Base-by-base conservation (phyloP, 2,329 filamentous ascomycete species). In the Diaporthe ilicicola region DNA sequence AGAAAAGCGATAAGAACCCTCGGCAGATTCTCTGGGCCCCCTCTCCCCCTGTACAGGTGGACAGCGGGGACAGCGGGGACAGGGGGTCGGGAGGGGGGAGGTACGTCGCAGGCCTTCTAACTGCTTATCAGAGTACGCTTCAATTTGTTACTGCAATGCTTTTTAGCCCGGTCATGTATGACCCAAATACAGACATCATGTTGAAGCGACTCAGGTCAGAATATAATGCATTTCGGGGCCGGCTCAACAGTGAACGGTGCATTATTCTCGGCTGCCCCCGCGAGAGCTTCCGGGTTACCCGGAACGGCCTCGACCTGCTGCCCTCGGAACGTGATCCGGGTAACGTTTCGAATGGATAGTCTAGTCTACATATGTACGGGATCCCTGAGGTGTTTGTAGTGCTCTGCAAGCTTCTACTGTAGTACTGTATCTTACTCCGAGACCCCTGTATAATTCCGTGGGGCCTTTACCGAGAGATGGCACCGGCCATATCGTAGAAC, bases 1-100 rank as follows among this genome's bases (percentile, higher is more conserved):
- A 64, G 44, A 27, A 13, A 24, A 15, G 8, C 27, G 59, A 64
- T 64, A 64, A 64, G n/a, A 37, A 50, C 59, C 59, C 44, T 50
- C 32, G 29, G n/a, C 29, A 34, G 13, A 50, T 37, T 39, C 37
- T 39, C 10, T 39, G 37, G 37, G 10, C 37, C 37, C 37, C 13
- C 32, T 34, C 9, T 29, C n/a, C 39, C 39, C 56, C 13, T 4
- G 10, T 29, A 10, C 3, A 4, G 13, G 24, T 1, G 15, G 12
- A 24, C 32, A 34, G 32, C 4, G 32, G 32, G 32, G n/a, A 17
- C 27, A 53, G 7, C 27, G 2, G n/a, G n/a, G 1, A 24, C 12
- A n/a, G 53, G 53, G 19, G 19, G 7, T 22, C 5, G n/a, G 4
- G 9, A 13, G 54, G 34, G 34, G 46, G 3, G 3, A 34, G 9